These are phyloP conservation scores for Rhazya stricta DNA, from an alignment of 257 asterid genomes.

Conservation along the genomic window DNA sequence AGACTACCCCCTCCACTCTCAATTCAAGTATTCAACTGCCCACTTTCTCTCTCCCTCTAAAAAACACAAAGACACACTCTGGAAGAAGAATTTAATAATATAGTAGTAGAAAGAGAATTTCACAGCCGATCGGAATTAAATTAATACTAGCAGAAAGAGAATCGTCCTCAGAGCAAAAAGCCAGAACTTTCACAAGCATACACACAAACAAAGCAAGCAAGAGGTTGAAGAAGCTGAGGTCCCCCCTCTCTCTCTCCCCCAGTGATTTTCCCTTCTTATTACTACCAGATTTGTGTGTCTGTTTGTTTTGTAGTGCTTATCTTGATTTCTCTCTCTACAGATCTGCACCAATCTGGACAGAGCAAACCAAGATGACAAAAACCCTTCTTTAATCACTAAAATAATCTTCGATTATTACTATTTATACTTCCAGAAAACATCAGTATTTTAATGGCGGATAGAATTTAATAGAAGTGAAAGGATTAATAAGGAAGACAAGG, in stretches of 20 bases:
- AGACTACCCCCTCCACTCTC: not conserved
- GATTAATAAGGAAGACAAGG: too few relatives aligned
- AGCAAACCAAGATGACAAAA: constrained; percentile 5
- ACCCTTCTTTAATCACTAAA: not conserved
- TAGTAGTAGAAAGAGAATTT: constrained; percentile 4
- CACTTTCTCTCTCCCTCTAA: not conserved
- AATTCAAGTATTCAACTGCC: constrained; percentile 1
- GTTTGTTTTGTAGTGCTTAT: constrained; percentile 10
- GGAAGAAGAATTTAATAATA: not conserved
- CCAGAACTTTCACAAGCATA: constrained; percentile 16
- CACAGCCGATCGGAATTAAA: constrained; percentile 16
- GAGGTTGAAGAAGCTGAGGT: not conserved
- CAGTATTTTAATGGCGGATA: not conserved
- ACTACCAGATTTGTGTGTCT: constrained; percentile 15
- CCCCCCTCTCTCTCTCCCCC: not conserved
- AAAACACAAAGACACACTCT: not conserved
- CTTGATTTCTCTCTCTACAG: constrained; percentile 2
- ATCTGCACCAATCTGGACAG: constrained; percentile 11
- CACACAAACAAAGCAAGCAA: constrained; percentile 2
- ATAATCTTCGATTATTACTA: constrained; percentile 6
- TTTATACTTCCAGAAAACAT: not conserved
- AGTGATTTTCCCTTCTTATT: not conserved
- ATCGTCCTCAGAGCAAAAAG: not conserved
- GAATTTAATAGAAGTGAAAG: too few relatives aligned
- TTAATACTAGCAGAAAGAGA: not conserved